Conservation (phyloP, 768 basidiomycete genomes). For the Kwoniella europaea region DNA sequence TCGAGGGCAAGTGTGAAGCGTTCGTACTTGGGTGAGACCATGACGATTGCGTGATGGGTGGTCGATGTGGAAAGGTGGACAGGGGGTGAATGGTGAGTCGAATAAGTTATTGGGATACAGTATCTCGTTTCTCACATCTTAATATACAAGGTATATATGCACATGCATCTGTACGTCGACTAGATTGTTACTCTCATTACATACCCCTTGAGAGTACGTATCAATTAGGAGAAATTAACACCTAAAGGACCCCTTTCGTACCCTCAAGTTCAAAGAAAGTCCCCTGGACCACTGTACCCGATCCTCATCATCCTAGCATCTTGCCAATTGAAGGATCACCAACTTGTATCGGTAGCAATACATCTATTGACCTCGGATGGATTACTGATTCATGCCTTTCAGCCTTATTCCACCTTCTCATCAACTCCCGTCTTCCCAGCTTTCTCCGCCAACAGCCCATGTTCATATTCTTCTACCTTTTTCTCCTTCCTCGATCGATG, state of each 20-base stretch:
- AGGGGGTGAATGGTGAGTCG: neutral
- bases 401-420: neutral
- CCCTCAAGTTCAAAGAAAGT: too few species aligned
- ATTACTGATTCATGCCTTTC: too few species aligned
- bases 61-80: too few species aligned
- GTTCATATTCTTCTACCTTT: neutral
- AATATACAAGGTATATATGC: neutral
- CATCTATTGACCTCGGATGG: too few species aligned
- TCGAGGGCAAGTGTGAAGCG: neutral
- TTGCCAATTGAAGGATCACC: too few species aligned
- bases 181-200: neutral
- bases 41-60: neutral
- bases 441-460: constrained; percentile 3
- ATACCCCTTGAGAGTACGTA: neutral
- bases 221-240: neutral
- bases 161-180: neutral
- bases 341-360: too few species aligned
- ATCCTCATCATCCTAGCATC: too few species aligned
- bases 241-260: constrained; percentile 1
- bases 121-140: neutral
- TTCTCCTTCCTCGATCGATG: neutral
- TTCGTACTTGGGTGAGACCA: neutral
- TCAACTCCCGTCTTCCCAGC: constrained; percentile 5
- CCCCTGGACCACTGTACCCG: too few species aligned
- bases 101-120: neutral